These are phyloP conservation scores for Petrea volubilis DNA, from an alignment of 257 asterid species.

Conservation along the genomic window DNA sequence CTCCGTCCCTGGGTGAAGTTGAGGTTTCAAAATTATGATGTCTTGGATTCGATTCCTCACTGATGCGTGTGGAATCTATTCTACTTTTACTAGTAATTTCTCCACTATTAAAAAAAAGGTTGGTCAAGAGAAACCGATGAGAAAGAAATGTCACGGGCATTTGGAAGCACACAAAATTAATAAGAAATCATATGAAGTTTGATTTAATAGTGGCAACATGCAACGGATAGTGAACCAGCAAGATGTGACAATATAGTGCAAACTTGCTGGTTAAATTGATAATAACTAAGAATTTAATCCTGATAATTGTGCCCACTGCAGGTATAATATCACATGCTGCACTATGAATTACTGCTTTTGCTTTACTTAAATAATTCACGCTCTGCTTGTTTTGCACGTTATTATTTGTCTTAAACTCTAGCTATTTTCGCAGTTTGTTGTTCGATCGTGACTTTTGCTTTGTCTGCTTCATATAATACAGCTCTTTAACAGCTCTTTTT, in stretches of 20 bases:
- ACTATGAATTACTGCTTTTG: conserved; percentile 10
- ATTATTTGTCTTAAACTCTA: conserved; percentile 31
- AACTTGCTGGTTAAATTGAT: neutral
- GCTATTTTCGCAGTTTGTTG: conserved; percentile 21
- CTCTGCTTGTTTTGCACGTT: neutral
- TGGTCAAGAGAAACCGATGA: no score
- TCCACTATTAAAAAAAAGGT: no score
- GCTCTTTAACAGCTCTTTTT: neutral
- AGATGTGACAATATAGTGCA: conserved; percentile 1
- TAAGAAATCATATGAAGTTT: no score
- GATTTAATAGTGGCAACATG: neutral
- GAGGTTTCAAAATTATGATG: no score
- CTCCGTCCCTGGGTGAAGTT: no score
- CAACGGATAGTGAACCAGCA: neutral
- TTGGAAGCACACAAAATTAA: no score
- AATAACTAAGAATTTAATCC: neutral
- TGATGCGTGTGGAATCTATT: no score
- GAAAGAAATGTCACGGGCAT: no score
- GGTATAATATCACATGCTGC: conserved; percentile 42
- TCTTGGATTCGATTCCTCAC: no score
- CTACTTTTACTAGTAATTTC: no score
- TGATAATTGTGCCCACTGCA: conserved; percentile 2
- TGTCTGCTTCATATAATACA: conserved; percentile 1
- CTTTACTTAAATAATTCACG: conserved; percentile 4
- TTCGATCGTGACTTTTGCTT: conserved; percentile 14